Evolutionary conservation across 164 flowering plant species (phyloP), one percentile per base, ranked within the genome.

Genomic region (Akebia trifoliata): DNA sequence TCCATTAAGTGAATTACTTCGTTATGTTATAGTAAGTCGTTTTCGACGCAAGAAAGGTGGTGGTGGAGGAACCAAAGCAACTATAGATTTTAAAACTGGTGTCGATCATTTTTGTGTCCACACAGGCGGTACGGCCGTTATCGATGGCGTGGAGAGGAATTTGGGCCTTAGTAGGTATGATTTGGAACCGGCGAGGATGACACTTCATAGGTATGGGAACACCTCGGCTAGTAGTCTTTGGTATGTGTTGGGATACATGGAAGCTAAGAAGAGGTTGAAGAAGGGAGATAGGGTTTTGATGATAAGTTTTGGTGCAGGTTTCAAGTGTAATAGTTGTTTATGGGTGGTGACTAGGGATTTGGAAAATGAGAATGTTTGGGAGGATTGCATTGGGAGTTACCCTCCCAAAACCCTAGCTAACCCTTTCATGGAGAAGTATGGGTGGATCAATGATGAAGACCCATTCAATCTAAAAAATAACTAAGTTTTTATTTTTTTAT

Each of bases 241-340:
- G 91, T 85, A 86, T 50, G 94, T 85, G 38, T 57, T 87, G 45
- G 80, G 78, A 1, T 84, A 87, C 71, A 84, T 82, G 95, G 86
- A 86, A 57, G 86, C 87, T 2, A 82, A 82, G 62, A 71, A 61
- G 69, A 74, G 82, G 62, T 72, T 76, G 6, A 77, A 65, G 61
- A 76, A 66, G 36, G 81, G 92, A 3, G 74, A 83, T 51, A 76
- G 59, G 45, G 64, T 85, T 14, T 31, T 87, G 57, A 79, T 81
- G 85, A 64, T 80, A 21, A 79, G 82, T 56, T 72, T 87, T 54
- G 91, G 95, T 5, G 82, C 91, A 1, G 95, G 91, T 0, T 85
- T 83, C 43, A 78, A 78, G 76, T 85, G 89, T 68, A 83, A 83
- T 60, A 87, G 83, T 59, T 75, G 84, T 43, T 51, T 69, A 21